Evolutionary conservation across 2,329 filamentous ascomycete species (phyloP), one percentile per base, ranked within the genome.

Genomic region (Penicillium vulpinum): DNA sequence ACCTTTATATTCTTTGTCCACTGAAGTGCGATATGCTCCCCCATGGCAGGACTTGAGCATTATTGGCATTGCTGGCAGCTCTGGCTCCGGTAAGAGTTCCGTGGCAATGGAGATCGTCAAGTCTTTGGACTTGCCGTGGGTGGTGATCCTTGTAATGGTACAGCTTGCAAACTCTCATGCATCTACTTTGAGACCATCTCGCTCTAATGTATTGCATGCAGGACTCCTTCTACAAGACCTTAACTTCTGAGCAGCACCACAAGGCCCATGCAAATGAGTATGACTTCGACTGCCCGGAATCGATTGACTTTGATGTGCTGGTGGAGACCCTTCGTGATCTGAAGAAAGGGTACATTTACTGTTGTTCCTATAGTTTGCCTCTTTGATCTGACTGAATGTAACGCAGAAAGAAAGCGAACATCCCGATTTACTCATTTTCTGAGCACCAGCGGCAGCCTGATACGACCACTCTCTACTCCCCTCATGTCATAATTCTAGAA

Each of bases 11-110:
- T 74, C 74, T 21, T 60, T 67, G 16, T 65, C 67, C 29, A 68
- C 67, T 54, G 69, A 75, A 63, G 87, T 86, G 62, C 89, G 92
- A 67, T 99, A 97, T 77, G 89, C 88, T 61, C 94, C 94, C 59
- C 94, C 94, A 74, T 99, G 94, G 94, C 90, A 90, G 50, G 90
- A 97, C 76, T 87, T 96, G 67, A 93, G 90, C 78, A 97, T 99
- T 69, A 97, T 99, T 73, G 94, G 92, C 49, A 89, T 99, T 67
- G 93, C 94, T 63, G 94, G 94, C 36, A 94, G 91, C 76, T 97
- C 93, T 28, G 94, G 94, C 40, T 97, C 93, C 26, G 88, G 93
- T 56, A 99, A 99, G 81, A 97, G 93, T 7, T 97, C 92, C 7
- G 80, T 99, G 52, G 92, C 94, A 31, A 85, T 95, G 72, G 91